Base-by-base conservation (phyloP, 257 asterid species). In the Fraxinus anomala region DNA sequence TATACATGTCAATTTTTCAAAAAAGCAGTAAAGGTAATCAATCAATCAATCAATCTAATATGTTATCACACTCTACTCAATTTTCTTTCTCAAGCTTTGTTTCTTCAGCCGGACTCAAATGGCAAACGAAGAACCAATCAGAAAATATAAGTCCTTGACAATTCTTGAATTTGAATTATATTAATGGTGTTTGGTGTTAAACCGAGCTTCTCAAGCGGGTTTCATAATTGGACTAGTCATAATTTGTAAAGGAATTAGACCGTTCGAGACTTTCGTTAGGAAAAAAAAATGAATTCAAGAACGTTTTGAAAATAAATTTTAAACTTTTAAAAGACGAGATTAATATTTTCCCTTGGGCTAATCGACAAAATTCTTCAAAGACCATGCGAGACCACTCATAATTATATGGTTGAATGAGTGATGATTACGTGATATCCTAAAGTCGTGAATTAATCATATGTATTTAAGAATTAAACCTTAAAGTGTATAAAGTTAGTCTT, bases 1-100 rank as follows among this genome's bases (percentile, higher is more conserved):
- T 13, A n/a, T 44, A 19, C 54, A 16, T 74, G 23, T 59, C 19
- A 16, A 40, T 9, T 34, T 63, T 63, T 31, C 68, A 30, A 40
- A 30, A 42, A 67, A 21, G 66, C 65, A 36, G 42, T 14, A 68
- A 77, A 49, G 70, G 36, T 23, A 30, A 76, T 68, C 69, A 68
- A 59, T 59, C 67, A 59, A 59, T 59, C 10, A 39, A 39, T 39
- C 44, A 33, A 33, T 39, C 1, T 59, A 59, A 59, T 59, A 2
- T 59, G 67, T 59, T 21, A 21, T 59, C 31, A 21, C 31, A 8
- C 4, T 1, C 67, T 59, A 26, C 31, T 59, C 5, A 59, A 59
- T 59, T 59, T 59, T 59, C 67, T 59, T 59, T 1, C 66, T n/a
- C 66, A 56, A 56, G 66, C 10, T 54, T 54, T n/a, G 3, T 56